These are phyloP conservation scores for Phytophthora idaei DNA, from an alignment of 352 stramenopile species.

Conservation along the genomic window DNA sequence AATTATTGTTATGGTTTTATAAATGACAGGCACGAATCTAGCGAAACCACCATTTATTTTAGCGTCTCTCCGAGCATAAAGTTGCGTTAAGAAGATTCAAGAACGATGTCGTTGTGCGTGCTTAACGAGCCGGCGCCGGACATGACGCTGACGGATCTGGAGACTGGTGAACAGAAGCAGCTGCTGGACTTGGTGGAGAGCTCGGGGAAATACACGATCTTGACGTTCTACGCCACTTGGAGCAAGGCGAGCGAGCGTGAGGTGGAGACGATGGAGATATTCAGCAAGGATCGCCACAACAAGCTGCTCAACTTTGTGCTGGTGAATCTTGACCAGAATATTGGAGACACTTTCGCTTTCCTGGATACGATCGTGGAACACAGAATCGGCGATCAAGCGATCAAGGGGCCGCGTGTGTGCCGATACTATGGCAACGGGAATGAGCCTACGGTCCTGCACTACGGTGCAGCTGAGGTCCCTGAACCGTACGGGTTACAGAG, in stretches of 20 bases:
- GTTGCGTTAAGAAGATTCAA: not conserved
- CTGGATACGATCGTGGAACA: conserved; percentile 35
- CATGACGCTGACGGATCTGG: conserved; percentile 1
- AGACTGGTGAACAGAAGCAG: not conserved
- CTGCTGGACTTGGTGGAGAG: conserved; percentile 41
- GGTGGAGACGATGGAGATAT: conserved; percentile 60
- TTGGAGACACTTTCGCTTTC: conserved; percentile 47
- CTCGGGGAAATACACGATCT: conserved; percentile 43
- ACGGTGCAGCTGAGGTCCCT: not conserved
- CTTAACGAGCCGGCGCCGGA: not conserved
- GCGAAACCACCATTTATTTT: not conserved
- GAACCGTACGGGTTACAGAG: conserved; percentile 1
- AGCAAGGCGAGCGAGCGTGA: conserved; percentile 41
- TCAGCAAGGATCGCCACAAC: conserved; percentile 55
- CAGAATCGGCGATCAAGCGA: not conserved
- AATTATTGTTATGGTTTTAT: not conserved
- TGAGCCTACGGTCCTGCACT: not conserved
- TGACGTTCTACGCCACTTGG: conserved; percentile 57
- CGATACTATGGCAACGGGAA: not conserved
- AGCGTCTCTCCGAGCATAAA: not conserved
- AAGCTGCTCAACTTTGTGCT: conserved; percentile 59
- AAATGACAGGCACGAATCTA: conserved; percentile 14
- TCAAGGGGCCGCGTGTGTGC: not conserved
- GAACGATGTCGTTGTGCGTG: not conserved
- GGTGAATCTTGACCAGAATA: conserved; percentile 67